Conservation (phyloP, 805 yeast genomes). For the Barnettozyma pratensis region DNA sequence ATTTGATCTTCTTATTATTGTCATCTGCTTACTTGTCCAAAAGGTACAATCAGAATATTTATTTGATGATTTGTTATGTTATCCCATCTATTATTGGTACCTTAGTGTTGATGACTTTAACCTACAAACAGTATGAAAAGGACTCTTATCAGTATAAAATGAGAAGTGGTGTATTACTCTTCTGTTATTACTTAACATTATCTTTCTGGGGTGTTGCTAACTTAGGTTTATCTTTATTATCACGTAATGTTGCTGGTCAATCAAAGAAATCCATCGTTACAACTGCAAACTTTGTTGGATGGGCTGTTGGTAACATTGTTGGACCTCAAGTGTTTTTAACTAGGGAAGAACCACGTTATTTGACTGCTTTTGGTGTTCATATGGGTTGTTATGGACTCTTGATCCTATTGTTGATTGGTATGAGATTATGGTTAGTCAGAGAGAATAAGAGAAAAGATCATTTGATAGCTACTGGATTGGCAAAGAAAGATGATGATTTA, state of each 20-base stretch:
- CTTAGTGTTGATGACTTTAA: slow-evolving; percentile 33
- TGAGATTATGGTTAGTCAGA: slow-evolving; percentile 5
- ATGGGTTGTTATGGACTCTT: slow-evolving; percentile 5
- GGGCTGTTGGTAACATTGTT: slow-evolving; percentile 46
- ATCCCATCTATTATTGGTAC: slow-evolving; percentile 45
- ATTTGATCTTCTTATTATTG: slow-evolving; percentile 22
- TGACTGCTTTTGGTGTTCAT: slow-evolving; percentile 8
- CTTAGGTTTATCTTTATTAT: slow-evolving; percentile 43
- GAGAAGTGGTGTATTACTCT: slow-evolving; percentile 35
- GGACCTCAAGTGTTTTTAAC: slow-evolving; percentile 55
- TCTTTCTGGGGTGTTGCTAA: slow-evolving; percentile 49
- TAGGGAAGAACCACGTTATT: slow-evolving; percentile 41
- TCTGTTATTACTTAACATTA: slow-evolving; percentile 42
- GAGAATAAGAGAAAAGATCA: slow-evolving; percentile 2
- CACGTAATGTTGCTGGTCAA: slow-evolving; percentile 50
- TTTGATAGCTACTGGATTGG: neutral
- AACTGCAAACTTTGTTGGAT: slow-evolving; percentile 44
- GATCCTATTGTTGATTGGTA: neutral
- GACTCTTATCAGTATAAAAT: slow-evolving; percentile 15
- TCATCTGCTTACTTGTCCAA: slow-evolving; percentile 32
- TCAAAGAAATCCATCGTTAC: slow-evolving; percentile 47
- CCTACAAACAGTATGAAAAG: slow-evolving; percentile 2
- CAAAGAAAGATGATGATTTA: slow-evolving; percentile 2
- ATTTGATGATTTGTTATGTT: slow-evolving; percentile 26
- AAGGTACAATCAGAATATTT: slow-evolving; percentile 18